phyloP scores from a whole-genome alignment of 1,284 basidiomycete genomes.

The Omphalotus olearius region DNA sequence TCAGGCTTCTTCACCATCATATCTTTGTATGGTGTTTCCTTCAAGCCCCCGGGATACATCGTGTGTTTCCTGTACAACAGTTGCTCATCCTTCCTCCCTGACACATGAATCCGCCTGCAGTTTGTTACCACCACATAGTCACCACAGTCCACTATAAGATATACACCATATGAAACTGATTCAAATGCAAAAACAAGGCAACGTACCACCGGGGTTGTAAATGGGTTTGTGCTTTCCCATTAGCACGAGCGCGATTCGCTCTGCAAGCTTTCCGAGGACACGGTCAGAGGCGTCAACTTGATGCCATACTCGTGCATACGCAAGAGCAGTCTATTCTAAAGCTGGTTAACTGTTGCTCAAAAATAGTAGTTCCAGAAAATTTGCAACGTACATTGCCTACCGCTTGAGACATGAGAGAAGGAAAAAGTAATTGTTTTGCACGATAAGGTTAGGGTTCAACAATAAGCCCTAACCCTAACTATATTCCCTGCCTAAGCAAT shows the following conservation, averaged over 20 bases:
- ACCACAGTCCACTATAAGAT: constrained; percentile 82
- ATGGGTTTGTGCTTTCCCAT: constrained; percentile 99
- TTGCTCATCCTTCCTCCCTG: constrained; percentile 88
- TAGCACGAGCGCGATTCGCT: constrained; percentile 89
- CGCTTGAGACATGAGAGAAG: constrained; percentile 50
- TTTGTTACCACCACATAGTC: constrained; percentile 98
- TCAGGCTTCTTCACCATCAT: constrained; percentile 88
- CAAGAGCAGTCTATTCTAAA: constrained; percentile 76
- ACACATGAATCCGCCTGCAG: constrained; percentile 80
- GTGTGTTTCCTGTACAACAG: constrained; percentile 88
- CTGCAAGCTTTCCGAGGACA: constrained; percentile 89
- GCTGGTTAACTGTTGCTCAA: not conserved
- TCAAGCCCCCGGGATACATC: constrained; percentile 92
- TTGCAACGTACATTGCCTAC: constrained; percentile 57
- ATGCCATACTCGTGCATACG: constrained; percentile 94
- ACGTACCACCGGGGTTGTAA: constrained; percentile 84
- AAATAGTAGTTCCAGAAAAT: not conserved
- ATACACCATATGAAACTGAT: not conserved
- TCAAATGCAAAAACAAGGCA: not conserved
- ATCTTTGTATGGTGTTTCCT: constrained; percentile 80
- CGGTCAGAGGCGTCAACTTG: constrained; percentile 90
- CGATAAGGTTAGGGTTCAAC: not conserved
- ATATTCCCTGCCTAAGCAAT: too few relatives aligned
- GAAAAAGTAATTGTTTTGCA: not conserved
- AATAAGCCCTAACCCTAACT: not conserved